Evolutionary conservation across 164 flowering plant genomes (phyloP).

Genomic region (Tinospora cordifolia): DNA sequence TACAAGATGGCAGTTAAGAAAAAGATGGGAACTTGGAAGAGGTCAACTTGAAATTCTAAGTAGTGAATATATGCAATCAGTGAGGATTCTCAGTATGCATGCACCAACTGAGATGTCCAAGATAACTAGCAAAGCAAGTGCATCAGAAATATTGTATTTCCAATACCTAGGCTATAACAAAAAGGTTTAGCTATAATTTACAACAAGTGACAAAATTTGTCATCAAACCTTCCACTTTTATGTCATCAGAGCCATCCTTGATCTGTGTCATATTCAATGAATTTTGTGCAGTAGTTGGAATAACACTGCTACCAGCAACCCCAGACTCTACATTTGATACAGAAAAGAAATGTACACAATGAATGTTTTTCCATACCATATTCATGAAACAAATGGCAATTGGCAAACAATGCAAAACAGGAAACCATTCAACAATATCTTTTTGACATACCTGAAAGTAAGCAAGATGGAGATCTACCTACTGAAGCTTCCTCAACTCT

Average conservation of each 20-base stretch:
- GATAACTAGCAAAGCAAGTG: background rate
- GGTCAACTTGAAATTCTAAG: background rate
- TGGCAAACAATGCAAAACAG: background rate
- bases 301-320: slow-evolving; percentile 32
- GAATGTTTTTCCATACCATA: background rate
- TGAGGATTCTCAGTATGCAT: background rate
- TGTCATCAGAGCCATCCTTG: slow-evolving; percentile 30
- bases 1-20: background rate
- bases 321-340: slow-evolving; percentile 25
- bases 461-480: slow-evolving; percentile 38
- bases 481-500: slow-evolving; percentile 55
- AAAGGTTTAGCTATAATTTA: background rate
- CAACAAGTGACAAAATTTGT: background rate
- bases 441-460: slow-evolving; percentile 38
- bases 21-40: background rate
- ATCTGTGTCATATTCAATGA: slow-evolving; percentile 33
- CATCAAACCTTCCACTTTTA: slow-evolving; percentile 55
- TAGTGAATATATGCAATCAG: background rate
- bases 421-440: background rate
- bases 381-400: background rate
- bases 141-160: background rate
- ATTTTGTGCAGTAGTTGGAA: slow-evolving; percentile 31
- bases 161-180: background rate
- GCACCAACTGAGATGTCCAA: background rate
- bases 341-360: background rate